Conservation (phyloP, 352 stramenopile genomes). For the Phytophthora hybrid region DNA sequence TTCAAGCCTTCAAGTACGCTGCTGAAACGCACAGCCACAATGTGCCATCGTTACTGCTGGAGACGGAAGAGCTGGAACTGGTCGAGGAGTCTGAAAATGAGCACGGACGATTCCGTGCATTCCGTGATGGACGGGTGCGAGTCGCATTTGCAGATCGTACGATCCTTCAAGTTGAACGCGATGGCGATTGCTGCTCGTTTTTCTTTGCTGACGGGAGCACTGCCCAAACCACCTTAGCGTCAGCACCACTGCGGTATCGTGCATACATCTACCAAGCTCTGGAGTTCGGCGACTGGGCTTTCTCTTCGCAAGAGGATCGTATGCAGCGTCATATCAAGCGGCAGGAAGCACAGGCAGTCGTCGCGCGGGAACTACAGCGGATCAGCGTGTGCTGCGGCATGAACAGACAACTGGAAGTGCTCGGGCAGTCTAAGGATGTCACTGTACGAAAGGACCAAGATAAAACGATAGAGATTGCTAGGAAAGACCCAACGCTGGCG, state of each 20-base stretch:
- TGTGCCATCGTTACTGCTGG: not conserved
- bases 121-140: slow-evolving; percentile 66
- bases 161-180: slow-evolving; percentile 64
- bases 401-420: slow-evolving; percentile 26
- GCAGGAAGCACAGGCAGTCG: slow-evolving; percentile 42
- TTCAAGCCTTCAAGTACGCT: slow-evolving; percentile 36
- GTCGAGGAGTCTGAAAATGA: slow-evolving; percentile 57
- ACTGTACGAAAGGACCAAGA: slow-evolving; percentile 6
- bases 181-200: slow-evolving; percentile 53
- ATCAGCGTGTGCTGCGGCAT: slow-evolving; percentile 55
- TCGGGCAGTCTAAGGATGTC: slow-evolving; percentile 11
- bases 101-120: slow-evolving; percentile 71
- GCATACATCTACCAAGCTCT: slow-evolving; percentile 62
- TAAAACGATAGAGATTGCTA: slow-evolving; percentile 1
- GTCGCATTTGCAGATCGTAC: slow-evolving; percentile 77
- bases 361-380: slow-evolving; percentile 49
- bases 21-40: not conserved
- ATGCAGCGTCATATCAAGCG: slow-evolving; percentile 48
- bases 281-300: slow-evolving; percentile 77
- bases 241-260: slow-evolving; percentile 48
- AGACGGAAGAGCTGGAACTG: slow-evolving; percentile 31
- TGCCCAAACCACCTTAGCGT: slow-evolving; percentile 46
- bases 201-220: slow-evolving; percentile 58
- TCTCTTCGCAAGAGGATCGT: slow-evolving; percentile 59
- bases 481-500: slow-evolving; percentile 11